Evolutionary conservation across 169 alveolate species (phyloP).

Genomic region (Cryptosporidium sp.): DNA sequence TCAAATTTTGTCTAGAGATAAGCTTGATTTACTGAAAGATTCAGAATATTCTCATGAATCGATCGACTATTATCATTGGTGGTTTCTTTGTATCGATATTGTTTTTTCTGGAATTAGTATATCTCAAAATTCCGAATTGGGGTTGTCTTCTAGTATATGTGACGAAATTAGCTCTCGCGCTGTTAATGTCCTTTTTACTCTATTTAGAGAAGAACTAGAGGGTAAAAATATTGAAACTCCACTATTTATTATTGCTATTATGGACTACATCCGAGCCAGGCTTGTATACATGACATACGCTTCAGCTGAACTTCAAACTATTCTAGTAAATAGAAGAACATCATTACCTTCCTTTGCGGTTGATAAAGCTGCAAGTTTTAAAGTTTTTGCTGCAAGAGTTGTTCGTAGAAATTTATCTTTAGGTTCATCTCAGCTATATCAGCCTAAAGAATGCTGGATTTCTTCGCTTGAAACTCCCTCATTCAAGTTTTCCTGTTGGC

Average conservation of each 20-base stretch:
- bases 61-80: conserved; percentile 70
- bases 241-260: conserved; percentile 32
- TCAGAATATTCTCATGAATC: background rate
- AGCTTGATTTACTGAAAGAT: background rate
- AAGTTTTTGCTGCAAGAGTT: conserved; percentile 65
- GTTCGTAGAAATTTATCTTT: conserved; percentile 53
- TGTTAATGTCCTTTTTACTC: conserved; percentile 4
- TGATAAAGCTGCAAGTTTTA: conserved; percentile 48
- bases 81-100: conserved; percentile 68
- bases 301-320: conserved; percentile 51
- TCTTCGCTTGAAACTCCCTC: conserved; percentile 62
- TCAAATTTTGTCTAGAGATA: background rate
- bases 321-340: conserved; percentile 51
- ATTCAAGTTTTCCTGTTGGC: conserved; percentile 56
- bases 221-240: background rate
- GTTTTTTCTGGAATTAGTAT: conserved; percentile 56
- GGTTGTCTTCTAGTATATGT: conserved; percentile 4
- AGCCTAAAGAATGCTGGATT: conserved; percentile 50
- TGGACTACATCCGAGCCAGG: conserved; percentile 65
- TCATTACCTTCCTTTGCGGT: conserved; percentile 46
- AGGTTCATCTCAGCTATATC: conserved; percentile 34
- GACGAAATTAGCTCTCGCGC: conserved; percentile 8
- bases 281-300: conserved; percentile 66
- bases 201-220: conserved; percentile 35
- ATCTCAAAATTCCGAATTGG: conserved; percentile 12